Conservation (phyloP, 768 basidiomycete species). For the Arthromyces matolae region DNA sequence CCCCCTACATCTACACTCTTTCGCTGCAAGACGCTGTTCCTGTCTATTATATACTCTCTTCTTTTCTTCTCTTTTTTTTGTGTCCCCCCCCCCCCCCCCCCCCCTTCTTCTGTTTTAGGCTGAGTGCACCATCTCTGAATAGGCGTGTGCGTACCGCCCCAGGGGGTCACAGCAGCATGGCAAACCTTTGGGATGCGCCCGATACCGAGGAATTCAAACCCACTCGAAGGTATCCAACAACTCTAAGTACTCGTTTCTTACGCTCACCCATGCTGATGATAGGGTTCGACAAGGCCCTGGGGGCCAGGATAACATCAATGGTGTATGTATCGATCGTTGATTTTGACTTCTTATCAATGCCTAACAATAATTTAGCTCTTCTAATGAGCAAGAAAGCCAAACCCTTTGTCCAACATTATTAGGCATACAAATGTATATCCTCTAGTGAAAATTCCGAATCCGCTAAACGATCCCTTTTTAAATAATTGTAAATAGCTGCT, state of each 20-base stretch:
- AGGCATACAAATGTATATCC: no score
- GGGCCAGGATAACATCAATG: slow-evolving; percentile 56
- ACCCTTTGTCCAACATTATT: background rate
- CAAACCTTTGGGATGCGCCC: slow-evolving; percentile 46
- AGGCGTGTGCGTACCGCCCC: slow-evolving; percentile 45
- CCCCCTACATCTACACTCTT: no score
- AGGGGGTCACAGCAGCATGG: slow-evolving; percentile 40
- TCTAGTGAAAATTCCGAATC: no score
- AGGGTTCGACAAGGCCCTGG: slow-evolving; percentile 71
- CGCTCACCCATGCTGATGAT: background rate
- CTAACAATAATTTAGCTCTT: slow-evolving; percentile 17
- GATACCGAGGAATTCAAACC: slow-evolving; percentile 56
- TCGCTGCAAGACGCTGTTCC: no score
- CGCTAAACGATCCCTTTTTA: no score
- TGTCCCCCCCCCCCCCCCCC: no score
- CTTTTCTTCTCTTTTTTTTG: no score
- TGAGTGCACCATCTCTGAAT: no score
- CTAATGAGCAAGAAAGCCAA: slow-evolving; percentile 2
- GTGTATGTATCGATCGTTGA: slow-evolving; percentile 23
- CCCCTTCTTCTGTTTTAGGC: no score
- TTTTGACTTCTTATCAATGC: slow-evolving; percentile 5
- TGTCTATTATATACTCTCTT: no score
- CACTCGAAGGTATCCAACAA: slow-evolving; percentile 60
- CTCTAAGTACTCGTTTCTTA: background rate
- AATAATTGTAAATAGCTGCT: no score